Base-by-base conservation (phyloP, 1,284 basidiomycete genomes). In the Naganishia sp. region DNA sequence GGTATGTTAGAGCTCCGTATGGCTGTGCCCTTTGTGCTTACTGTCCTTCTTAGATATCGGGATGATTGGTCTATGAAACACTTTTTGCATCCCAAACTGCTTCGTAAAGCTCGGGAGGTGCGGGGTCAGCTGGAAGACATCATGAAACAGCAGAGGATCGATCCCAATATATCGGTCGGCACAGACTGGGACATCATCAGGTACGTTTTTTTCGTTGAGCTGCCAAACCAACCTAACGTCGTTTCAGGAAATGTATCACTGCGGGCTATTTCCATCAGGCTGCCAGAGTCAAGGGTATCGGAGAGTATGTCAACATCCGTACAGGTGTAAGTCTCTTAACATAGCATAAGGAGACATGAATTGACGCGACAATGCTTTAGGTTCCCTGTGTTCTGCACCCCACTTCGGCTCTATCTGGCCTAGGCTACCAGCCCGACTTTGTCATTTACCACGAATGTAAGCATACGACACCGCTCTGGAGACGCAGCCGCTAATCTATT, bases 181-280 rank as follows among this genome's bases (percentile, higher is more conserved):
- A 98, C 93, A 0, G 94, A 99, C 78, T 99, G 94, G 82, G 96
- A 99, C 75, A 81, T 94, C 23, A 85, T 99, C 68, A 85, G 92
- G 90, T 91, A 59, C 28, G 25, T 13, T 1, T 15, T 15, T 39
- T 13, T 28, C 0, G 25, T 21, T 44, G 28, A 16, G 18, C 31
- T 48, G 28, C 10, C 50, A 46, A 25, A 31, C 44, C 55, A 52
- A 15, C 7, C 36, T 31, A 28, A 9, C 18, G 23, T 28, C 71
- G 56, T 31, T 11, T 42, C 72, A 93, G 95, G 75, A 99, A 97
- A 85, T 94, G 94, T 25, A 98, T 99, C 73, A 89, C 93, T 53
- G 91, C 94, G 16, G 96, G 95, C 28, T 99, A 98, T 82, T 99
- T 99, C 85, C 96, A 99, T 79, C 96, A 99, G 80, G 94, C 96